Base-by-base conservation (phyloP, 2,329 filamentous ascomycete species). In the Phaeosphaeriaceae sp. region DNA sequence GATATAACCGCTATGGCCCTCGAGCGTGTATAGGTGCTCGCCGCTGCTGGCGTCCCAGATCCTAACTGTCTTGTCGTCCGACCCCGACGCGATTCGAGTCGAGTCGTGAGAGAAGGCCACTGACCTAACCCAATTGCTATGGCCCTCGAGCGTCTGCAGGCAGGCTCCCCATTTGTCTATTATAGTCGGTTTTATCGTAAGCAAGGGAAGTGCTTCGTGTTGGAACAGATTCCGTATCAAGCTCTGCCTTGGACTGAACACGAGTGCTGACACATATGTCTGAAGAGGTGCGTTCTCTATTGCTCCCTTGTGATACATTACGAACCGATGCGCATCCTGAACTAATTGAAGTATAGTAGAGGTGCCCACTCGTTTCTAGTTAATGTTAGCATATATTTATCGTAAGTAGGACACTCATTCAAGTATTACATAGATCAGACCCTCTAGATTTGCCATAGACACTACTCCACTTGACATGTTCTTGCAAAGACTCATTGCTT, bases 211-310 rank as follows among this genome's bases (percentile, higher is more conserved):
- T 43, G 57, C 53, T 51, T 60, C 52, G 11, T 56, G 20, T 32
- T 49, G 18, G 18, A 58, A 59, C 0, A 50, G 41, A 8, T 32
- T 16, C 32, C 54, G 52, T 3, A 62, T 52, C 18, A 52, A 9
- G 33, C 60, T 64, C 13, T 38, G 9, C 20, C 18, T 45, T 35
- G 57, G 62, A 45, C 58, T 59, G 32, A 60, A 66, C 33, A 63
- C 18, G 1, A 68, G 54, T 6, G 56, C 59, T 21, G 61, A 61
- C 23, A 36, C 46, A 46, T 68, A 68, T 43, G 47, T 16, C 34
- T 69, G 63, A 7, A 68, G 51, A 39, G 63, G 61, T n/a, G 15
- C 47, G 17, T 38, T 49, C 46, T 60, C 58, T 26, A 66, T 66
- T 41, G 34, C 37, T 17, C 21, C 12, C 29, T 54, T 57, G 46